Evolutionary conservation across 2,329 filamentous ascomycete species (phyloP).

Genomic region (Cladophialophora carrionii): DNA sequence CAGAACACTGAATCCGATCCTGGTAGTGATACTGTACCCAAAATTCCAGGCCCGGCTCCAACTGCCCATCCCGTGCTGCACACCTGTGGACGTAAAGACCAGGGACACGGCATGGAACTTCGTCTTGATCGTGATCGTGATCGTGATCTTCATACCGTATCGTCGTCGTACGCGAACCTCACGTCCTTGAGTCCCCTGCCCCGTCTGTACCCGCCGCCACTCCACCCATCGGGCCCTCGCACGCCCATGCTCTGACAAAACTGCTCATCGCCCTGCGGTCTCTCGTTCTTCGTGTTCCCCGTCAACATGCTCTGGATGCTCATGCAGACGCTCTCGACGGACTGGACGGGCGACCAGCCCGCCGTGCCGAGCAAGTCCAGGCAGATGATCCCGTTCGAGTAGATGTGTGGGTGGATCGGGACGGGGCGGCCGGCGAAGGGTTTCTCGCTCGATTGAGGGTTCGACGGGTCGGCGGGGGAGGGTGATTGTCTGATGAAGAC

Average conservation of each 20-base stretch:
- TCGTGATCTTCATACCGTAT: constrained; percentile 62
- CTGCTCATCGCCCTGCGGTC: constrained; percentile 85
- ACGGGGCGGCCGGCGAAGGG: constrained; percentile 60
- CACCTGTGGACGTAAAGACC: too few species aligned
- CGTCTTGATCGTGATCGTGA: too few species aligned
- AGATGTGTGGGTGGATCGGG: constrained; percentile 95
- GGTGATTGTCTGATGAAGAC: constrained; percentile 70
- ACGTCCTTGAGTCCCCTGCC: constrained; percentile 88
- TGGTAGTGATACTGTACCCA: too few species aligned
- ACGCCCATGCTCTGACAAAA: constrained; percentile 64
- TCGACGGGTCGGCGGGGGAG: constrained; percentile 44
- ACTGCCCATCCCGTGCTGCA: too few species aligned
- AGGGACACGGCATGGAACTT: background rate
- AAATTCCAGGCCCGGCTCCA: too few species aligned
- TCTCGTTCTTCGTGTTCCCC: constrained; percentile 87
- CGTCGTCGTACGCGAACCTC: constrained; percentile 91
- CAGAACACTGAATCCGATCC: too few species aligned
- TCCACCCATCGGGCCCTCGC: constrained; percentile 37
- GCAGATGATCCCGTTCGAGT: constrained; percentile 98
- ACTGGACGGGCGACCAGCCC: constrained; percentile 96
- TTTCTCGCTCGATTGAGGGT: constrained; percentile 34
- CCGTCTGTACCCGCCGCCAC: constrained; percentile 47
- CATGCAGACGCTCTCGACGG: constrained; percentile 95
- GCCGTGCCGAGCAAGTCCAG: constrained; percentile 85
- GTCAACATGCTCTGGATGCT: constrained; percentile 98